A percentile compares a stretch with the other conserved stretches of the same genome.
phyloP scores from a whole-genome alignment of 306 rosid genomes.

The Begonia masoniana region DNA sequence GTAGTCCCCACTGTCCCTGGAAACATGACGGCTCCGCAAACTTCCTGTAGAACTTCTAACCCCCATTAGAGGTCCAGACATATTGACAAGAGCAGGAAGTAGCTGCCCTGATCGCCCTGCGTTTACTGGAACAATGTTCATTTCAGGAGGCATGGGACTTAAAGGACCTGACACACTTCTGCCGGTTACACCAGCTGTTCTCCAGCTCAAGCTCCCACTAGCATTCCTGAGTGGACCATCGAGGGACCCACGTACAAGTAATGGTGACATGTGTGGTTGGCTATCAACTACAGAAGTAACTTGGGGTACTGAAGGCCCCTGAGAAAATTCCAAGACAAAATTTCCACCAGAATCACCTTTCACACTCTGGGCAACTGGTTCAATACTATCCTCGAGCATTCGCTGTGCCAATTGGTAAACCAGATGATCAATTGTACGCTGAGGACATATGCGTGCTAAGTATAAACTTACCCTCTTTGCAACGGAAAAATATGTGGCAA shows the following conservation, averaged over 20 bases:
- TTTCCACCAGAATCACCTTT: slow-evolving; percentile 71
- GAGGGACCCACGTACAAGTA: slow-evolving; percentile 97
- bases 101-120: slow-evolving; percentile 94
- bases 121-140: slow-evolving; percentile 75
- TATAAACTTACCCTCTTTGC: slow-evolving; percentile 94
- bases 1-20: slow-evolving; percentile 98
- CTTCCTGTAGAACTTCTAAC: slow-evolving; percentile 98
- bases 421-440: slow-evolving; percentile 92
- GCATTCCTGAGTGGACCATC: slow-evolving; percentile 97
- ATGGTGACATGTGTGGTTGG: slow-evolving; percentile 98
- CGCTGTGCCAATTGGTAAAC: slow-evolving; percentile 95
- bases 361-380: slow-evolving; percentile 45
- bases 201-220: slow-evolving; percentile 98
- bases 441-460: slow-evolving; percentile 97
- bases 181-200: slow-evolving; percentile 90
- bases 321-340: slow-evolving; percentile 90
- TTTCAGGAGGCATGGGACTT: slow-evolving; percentile 95
- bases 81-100: slow-evolving; percentile 81
- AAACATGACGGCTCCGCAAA: slow-evolving; percentile 90
- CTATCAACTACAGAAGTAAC: slow-evolving; percentile 74
- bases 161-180: slow-evolving; percentile 95
- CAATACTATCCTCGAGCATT: slow-evolving; percentile 87
- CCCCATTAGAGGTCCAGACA: slow-evolving; percentile 99
- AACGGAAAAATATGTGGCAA: slow-evolving; percentile 96
- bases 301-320: slow-evolving; percentile 88